A percentile compares a stretch with the other conserved stretches of the same genome.
Conservation (phyloP, 495 filamentous ascomycete species). For the Trichoderma erinaceum region DNA sequence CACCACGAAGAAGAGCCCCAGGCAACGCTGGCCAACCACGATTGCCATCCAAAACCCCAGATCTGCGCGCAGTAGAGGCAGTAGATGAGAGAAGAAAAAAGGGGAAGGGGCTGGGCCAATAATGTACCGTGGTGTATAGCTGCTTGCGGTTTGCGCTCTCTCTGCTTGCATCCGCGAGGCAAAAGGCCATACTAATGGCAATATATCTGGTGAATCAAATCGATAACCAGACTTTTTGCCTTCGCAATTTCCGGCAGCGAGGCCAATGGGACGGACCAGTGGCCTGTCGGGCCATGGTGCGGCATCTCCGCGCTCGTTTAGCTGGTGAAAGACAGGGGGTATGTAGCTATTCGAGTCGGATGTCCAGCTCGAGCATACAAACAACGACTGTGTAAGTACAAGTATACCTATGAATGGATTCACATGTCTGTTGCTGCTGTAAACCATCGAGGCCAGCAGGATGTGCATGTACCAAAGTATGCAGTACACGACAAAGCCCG, state of each 20-base stretch:
- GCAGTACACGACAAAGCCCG: too few relatives aligned
- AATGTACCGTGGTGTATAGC: too few relatives aligned
- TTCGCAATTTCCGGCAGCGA: slow-evolving; percentile 1
- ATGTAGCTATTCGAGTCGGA: too few relatives aligned
- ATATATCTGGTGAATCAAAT: background rate
- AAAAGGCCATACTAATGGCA: background rate
- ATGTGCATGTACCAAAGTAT: too few relatives aligned
- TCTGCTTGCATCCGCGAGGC: too few relatives aligned
- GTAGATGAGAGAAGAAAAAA: background rate
- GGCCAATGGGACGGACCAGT: background rate
- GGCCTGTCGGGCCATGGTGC: slow-evolving; percentile 7
- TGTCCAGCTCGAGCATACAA: too few relatives aligned
- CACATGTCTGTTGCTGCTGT: too few relatives aligned
- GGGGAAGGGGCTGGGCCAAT: slow-evolving; percentile 1
- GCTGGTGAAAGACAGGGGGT: background rate
- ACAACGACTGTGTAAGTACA: too few relatives aligned
- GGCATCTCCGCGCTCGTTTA: slow-evolving; percentile 7
- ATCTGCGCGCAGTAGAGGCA: background rate
- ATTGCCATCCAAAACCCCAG: background rate
- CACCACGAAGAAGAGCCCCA: background rate
- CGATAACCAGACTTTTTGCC: background rate
- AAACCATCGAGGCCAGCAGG: too few relatives aligned
- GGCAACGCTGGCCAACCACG: slow-evolving; percentile 9
- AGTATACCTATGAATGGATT: too few relatives aligned
- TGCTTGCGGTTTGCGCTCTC: too few relatives aligned